These are phyloP conservation scores for Strobilomyces dryophilus DNA, from an alignment of 768 basidiomycete genomes.

Conservation along the genomic window DNA sequence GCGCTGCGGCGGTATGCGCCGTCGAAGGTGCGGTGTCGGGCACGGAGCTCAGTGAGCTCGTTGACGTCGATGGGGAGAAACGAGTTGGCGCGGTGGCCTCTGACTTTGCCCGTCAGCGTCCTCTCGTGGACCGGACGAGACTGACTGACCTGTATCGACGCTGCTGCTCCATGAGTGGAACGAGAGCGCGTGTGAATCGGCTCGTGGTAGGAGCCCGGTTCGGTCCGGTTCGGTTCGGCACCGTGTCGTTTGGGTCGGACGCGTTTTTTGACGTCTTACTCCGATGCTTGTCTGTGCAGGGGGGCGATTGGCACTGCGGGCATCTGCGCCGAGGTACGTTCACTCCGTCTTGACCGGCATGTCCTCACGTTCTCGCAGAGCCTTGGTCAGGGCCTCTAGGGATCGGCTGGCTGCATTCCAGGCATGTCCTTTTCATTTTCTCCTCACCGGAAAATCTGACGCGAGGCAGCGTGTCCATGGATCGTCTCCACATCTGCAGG, in stretches of 20 bases:
- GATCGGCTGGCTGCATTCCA: constrained; percentile 13
- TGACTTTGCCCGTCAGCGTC: neutral
- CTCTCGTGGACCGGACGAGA: neutral
- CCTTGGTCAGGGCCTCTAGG: constrained; percentile 6
- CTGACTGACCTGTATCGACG: constrained; percentile 26
- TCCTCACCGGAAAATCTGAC: constrained; percentile 1
- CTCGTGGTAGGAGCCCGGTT: constrained; percentile 1
- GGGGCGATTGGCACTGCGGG: constrained; percentile 22
- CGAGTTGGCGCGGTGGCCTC: constrained; percentile 45
- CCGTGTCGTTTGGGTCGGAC: neutral
- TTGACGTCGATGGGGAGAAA: constrained; percentile 50
- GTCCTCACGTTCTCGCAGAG: constrained; percentile 9
- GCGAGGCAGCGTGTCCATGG: constrained; percentile 5
- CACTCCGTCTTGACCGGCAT: neutral
- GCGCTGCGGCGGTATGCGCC: constrained; percentile 80
- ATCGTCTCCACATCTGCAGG: constrained; percentile 8
- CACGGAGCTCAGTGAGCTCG: constrained; percentile 71
- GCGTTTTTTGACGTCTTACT: neutral
- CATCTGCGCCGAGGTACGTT: constrained; percentile 23
- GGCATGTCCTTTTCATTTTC: constrained; percentile 11
- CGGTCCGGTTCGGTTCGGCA: constrained; percentile 13
- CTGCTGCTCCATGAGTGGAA: neutral
- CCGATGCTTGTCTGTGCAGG: constrained; percentile 22
- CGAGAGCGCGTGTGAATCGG: constrained; percentile 18
- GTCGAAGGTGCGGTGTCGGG: constrained; percentile 77